Conservation (phyloP, 331 rosid species). For the Pyrus hybrid region DNA sequence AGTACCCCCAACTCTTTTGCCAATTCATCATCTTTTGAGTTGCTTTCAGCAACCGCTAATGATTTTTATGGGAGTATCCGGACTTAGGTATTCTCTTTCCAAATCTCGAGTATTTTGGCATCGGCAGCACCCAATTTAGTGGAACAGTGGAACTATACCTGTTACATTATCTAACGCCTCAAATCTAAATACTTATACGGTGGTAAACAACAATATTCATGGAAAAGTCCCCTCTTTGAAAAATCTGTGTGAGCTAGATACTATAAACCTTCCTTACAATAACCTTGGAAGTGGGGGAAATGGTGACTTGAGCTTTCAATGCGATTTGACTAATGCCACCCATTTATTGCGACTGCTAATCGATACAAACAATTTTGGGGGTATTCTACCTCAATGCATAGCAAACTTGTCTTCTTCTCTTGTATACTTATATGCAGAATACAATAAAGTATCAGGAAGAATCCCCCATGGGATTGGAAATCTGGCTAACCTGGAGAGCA, state of each 20-base stretch:
- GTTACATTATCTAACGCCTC: constrained; percentile 6
- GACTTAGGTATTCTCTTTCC: background rate
- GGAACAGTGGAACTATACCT: constrained; percentile 9
- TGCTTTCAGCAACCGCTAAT: background rate
- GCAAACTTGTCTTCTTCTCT: background rate
- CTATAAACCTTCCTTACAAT: rapidly evolving
- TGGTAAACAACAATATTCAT: background rate
- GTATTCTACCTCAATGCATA: background rate
- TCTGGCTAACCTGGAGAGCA: background rate
- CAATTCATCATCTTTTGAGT: background rate
- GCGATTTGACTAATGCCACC: background rate
- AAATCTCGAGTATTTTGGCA: background rate
- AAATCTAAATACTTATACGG: rapidly evolving
- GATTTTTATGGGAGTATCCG: background rate
- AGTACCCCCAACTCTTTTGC: background rate
- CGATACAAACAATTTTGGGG: background rate
- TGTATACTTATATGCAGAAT: rapidly evolving
- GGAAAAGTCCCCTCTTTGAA: background rate
- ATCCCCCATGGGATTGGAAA: background rate
- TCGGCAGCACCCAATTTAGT: rapidly evolving
- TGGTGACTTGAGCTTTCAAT: background rate
- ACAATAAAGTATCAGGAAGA: background rate
- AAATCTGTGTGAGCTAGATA: background rate
- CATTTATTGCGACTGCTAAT: background rate
- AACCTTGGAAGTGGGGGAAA: background rate